A percentile compares a stretch with the other conserved stretches of the same genome.
phyloP scores from a whole-genome alignment of 2,329 filamentous ascomycete species.

The Exophiala viscosa region DNA sequence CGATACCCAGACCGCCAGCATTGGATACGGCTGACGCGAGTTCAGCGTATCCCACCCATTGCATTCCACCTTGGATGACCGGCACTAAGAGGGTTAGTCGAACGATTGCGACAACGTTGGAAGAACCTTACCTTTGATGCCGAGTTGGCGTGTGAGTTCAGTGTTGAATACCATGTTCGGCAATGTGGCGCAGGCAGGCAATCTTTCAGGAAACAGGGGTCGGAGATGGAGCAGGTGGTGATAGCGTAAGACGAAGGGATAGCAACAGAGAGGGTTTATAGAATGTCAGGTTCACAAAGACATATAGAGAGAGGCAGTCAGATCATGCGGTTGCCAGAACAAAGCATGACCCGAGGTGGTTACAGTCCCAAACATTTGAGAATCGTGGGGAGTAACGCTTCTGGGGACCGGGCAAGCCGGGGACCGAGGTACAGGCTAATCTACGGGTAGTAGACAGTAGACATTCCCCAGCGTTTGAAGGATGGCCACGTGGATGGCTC shows the following conservation, averaged over 20 bases:
- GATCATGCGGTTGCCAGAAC: constrained; percentile 1
- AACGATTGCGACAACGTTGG: constrained; percentile 1
- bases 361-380: neutral
- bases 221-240: neutral
- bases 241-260: no score
- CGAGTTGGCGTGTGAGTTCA: constrained; percentile 58
- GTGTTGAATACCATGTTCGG: constrained; percentile 61
- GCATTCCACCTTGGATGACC: constrained; percentile 52
- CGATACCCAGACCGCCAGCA: constrained; percentile 51
- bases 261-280: neutral
- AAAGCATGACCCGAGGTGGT: constrained; percentile 11
- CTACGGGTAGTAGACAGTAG: neutral
- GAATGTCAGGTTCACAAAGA: no score
- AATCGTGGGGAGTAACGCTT: neutral
- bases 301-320: neutral
- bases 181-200: neutral
- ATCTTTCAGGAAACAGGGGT: no score
- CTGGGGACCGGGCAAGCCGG: constrained; percentile 10
- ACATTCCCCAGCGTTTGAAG: neutral
- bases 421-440: constrained; percentile 12
- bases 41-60: constrained; percentile 55
- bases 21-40: constrained; percentile 52
- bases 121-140: constrained; percentile 41
- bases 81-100: constrained; percentile 36
- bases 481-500: neutral